Evolutionary conservation across 2,329 filamentous ascomycete species (phyloP).

Genomic region (Monosporascus sp.): DNA sequence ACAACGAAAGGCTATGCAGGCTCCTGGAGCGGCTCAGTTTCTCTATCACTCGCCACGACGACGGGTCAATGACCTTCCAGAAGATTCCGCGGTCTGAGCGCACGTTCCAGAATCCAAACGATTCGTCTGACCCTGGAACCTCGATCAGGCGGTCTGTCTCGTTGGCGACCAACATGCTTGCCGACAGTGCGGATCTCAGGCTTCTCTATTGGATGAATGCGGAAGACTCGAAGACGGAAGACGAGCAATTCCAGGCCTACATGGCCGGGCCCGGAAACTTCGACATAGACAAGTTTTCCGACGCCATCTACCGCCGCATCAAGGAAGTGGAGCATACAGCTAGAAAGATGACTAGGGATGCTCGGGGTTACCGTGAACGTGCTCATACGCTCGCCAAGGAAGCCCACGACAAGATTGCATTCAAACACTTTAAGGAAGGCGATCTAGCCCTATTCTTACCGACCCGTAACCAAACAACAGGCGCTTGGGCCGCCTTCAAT

Average conservation of each 20-base stretch:
- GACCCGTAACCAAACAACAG: slow-evolving; percentile 87
- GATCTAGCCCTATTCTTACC: slow-evolving; percentile 92
- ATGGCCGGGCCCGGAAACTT: slow-evolving; percentile 70
- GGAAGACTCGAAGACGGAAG: slow-evolving; percentile 59
- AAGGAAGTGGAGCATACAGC: slow-evolving; percentile 92
- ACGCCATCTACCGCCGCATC: slow-evolving; percentile 80
- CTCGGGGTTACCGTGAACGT: slow-evolving; percentile 80
- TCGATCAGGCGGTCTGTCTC: slow-evolving; percentile 50
- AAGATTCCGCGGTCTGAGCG: slow-evolving; percentile 60
- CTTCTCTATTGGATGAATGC: slow-evolving; percentile 79
- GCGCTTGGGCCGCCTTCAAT: slow-evolving; percentile 98
- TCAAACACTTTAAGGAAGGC: slow-evolving; percentile 91
- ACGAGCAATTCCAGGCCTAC: slow-evolving; percentile 68
- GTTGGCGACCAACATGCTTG: slow-evolving; percentile 46
- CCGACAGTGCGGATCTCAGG: slow-evolving; percentile 62
- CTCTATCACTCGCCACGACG: slow-evolving; percentile 65
- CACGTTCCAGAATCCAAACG: slow-evolving; percentile 49
- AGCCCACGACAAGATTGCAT: slow-evolving; percentile 92
- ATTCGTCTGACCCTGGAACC: slow-evolving; percentile 50
- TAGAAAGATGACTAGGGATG: slow-evolving; percentile 88
- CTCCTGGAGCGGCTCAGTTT: slow-evolving; percentile 86
- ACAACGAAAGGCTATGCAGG: slow-evolving; percentile 77
- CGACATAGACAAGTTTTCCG: slow-evolving; percentile 76
- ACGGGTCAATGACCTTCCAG: slow-evolving; percentile 65
- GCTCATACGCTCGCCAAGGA: slow-evolving; percentile 76